phyloP scores from a whole-genome alignment of 495 filamentous ascomycete species.

The Acidomyces sp. region DNA sequence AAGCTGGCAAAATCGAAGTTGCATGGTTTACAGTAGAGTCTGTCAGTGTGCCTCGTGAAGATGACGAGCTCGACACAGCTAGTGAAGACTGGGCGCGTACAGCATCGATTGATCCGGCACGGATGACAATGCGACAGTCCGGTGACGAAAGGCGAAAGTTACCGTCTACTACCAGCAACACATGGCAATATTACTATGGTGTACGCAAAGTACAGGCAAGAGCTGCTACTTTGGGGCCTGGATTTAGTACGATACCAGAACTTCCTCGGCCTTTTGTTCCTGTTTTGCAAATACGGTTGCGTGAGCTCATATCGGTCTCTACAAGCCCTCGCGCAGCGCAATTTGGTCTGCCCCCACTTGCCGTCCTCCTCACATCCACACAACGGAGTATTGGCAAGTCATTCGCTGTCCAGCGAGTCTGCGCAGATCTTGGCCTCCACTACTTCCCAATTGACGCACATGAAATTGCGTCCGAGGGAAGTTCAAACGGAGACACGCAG shows the following conservation, averaged over 20 bases:
- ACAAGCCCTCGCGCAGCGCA: slow-evolving; percentile 79
- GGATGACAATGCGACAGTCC: slow-evolving; percentile 75
- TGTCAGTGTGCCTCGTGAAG: slow-evolving; percentile 38
- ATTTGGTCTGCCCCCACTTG: slow-evolving; percentile 72
- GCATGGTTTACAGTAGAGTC: slow-evolving; percentile 86
- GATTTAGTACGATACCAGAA: slow-evolving; percentile 10
- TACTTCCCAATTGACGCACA: slow-evolving; percentile 82
- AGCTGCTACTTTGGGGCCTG: neutral
- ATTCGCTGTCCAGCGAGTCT: slow-evolving; percentile 59
- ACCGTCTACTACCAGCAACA: slow-evolving; percentile 56
- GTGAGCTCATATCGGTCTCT: slow-evolving; percentile 76
- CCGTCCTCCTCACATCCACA: slow-evolving; percentile 75
- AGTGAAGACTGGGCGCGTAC: slow-evolving; percentile 71
- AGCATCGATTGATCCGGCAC: slow-evolving; percentile 65
- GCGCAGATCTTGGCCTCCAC: slow-evolving; percentile 79
- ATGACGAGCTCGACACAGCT: slow-evolving; percentile 32
- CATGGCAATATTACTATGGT: slow-evolving; percentile 80
- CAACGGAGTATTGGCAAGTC: slow-evolving; percentile 87
- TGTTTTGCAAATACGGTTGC: slow-evolving; percentile 57
- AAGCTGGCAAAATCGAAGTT: slow-evolving; percentile 32
- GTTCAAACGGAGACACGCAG: slow-evolving; percentile 70
- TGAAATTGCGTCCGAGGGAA: slow-evolving; percentile 82
- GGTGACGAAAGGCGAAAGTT: slow-evolving; percentile 68
- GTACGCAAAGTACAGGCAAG: slow-evolving; percentile 32
- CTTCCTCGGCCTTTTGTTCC: slow-evolving; percentile 42